Evolutionary conservation across 2,329 filamentous ascomycete species (phyloP).

Genomic region (Xylogone sp.): DNA sequence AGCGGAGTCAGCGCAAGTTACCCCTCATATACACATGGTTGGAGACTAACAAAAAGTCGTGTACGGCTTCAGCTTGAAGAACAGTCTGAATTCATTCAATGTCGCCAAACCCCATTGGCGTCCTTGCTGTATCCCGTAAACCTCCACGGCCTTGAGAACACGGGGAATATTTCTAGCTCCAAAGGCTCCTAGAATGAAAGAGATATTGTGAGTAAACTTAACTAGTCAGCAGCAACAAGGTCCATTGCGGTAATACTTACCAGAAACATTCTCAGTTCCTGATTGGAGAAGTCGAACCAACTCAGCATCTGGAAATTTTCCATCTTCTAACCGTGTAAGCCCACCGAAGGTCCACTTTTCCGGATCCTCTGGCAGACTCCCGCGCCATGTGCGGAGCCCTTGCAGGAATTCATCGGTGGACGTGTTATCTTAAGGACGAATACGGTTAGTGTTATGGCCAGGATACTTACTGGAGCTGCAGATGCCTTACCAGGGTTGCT

Average conservation of each 20-base stretch:
- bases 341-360: conserved; percentile 62
- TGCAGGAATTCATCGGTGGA: no score
- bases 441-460: conserved; percentile 49
- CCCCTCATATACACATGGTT: no score
- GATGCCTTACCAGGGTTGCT: conserved; percentile 37
- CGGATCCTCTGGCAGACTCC: conserved; percentile 58
- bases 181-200: no score
- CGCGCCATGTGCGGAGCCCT: conserved; percentile 49
- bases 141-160: conserved; percentile 71
- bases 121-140: conserved; percentile 73
- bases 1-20: no score
- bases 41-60: conserved; percentile 49
- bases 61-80: conserved; percentile 73
- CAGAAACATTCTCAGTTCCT: conserved; percentile 68
- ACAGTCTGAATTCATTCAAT: conserved; percentile 80
- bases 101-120: conserved; percentile 68
- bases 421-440: conserved; percentile 49
- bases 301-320: conserved; percentile 69
- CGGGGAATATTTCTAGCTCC: conserved; percentile 61
- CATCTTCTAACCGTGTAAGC: conserved; percentile 59
- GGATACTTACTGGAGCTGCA: not conserved
- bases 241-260: conserved; percentile 14
- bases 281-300: conserved; percentile 67
- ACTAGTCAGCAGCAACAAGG: no score
- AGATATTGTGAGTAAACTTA: no score